These are phyloP conservation scores for Takakia lepidozioides DNA, from an alignment of 225 moss, liverwort and hornwort genomes.

Conservation along the genomic window DNA sequence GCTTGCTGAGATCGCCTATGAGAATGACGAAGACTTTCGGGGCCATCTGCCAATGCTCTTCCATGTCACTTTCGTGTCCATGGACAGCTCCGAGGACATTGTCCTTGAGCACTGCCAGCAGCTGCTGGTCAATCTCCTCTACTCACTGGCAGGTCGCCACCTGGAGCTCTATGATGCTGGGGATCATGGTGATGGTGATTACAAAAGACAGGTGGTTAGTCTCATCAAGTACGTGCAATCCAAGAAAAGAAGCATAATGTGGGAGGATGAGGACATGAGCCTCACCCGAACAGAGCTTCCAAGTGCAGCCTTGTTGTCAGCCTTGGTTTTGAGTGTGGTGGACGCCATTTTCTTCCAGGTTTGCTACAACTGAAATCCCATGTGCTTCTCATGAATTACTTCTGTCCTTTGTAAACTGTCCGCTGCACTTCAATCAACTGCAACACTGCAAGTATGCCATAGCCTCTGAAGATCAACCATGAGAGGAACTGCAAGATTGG, in stretches of 20 bases:
- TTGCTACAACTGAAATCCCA: background rate
- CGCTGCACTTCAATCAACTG: too few species aligned
- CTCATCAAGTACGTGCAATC: conserved; percentile 98
- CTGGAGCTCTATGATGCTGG: conserved; percentile 92
- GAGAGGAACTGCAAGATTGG: too few species aligned
- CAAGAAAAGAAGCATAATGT: conserved; percentile 99
- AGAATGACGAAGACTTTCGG: conserved; percentile 98
- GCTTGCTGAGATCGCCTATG: conserved; percentile 95
- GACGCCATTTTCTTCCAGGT: conserved; percentile 98
- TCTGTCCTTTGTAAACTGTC: too few species aligned
- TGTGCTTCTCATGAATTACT: too few species aligned
- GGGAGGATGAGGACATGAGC: conserved; percentile 99
- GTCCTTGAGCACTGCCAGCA: conserved; percentile 99
- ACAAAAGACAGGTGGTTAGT: conserved; percentile 98
- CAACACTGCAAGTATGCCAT: background rate
- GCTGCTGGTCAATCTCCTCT: conserved; percentile 89
- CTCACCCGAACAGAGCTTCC: conserved; percentile 85
- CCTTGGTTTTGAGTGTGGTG: conserved; percentile 95
- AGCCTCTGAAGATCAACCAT: too few species aligned
- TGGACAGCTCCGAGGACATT: conserved; percentile 99
- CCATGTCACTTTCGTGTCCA: conserved; percentile 98
- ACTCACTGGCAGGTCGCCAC: conserved; percentile 92
- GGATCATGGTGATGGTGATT: conserved; percentile 92
- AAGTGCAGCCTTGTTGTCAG: conserved; percentile 88
- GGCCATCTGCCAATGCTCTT: conserved; percentile 97